A percentile compares a stretch with the other conserved stretches of the same genome.
These are phyloP conservation scores for Abrus pulchellus DNA, from an alignment of 306 rosid genomes.

Conservation along the genomic window DNA sequence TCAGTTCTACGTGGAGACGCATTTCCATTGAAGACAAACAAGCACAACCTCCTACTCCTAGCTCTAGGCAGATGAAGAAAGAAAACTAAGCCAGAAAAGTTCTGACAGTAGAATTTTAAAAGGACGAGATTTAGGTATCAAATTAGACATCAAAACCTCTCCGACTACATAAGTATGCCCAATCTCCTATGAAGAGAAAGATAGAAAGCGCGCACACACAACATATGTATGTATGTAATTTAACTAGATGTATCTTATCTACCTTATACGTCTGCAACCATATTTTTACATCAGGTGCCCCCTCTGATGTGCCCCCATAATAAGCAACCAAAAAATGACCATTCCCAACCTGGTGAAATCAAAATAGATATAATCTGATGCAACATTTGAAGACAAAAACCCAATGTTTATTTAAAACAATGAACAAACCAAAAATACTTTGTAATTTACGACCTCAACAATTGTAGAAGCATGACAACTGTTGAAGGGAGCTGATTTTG, in stretches of 20 bases:
- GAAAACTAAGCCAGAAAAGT: slow-evolving; percentile 18
- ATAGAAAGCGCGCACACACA: background rate
- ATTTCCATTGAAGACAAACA: slow-evolving; percentile 8
- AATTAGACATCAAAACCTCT: slow-evolving; percentile 33
- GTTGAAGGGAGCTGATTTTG: slow-evolving; percentile 76
- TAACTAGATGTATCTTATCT: background rate
- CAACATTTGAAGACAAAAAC: background rate
- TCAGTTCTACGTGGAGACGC: slow-evolving; percentile 8
- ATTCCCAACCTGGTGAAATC: slow-evolving; percentile 65
- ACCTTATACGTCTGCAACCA: slow-evolving; percentile 90
- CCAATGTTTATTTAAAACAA: slow-evolving; percentile 1
- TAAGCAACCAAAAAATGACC: slow-evolving; percentile 84
- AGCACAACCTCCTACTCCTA: slow-evolving; percentile 12
- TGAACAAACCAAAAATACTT: background rate
- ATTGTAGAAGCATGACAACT: slow-evolving; percentile 95
- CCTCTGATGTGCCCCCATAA: slow-evolving; percentile 80
- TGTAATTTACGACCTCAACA: slow-evolving; percentile 77
- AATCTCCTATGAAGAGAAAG: slow-evolving; percentile 8
- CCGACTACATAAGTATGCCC: background rate
- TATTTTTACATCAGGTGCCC: slow-evolving; percentile 94
- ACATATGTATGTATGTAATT: too few relatives aligned
- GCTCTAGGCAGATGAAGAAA: background rate
- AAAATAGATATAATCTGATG: slow-evolving; percentile 18
- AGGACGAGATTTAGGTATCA: background rate
- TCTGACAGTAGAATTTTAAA: slow-evolving; percentile 8